Conservation (phyloP, 345 rosid species). For the Diplotaxis tenuifolia region DNA sequence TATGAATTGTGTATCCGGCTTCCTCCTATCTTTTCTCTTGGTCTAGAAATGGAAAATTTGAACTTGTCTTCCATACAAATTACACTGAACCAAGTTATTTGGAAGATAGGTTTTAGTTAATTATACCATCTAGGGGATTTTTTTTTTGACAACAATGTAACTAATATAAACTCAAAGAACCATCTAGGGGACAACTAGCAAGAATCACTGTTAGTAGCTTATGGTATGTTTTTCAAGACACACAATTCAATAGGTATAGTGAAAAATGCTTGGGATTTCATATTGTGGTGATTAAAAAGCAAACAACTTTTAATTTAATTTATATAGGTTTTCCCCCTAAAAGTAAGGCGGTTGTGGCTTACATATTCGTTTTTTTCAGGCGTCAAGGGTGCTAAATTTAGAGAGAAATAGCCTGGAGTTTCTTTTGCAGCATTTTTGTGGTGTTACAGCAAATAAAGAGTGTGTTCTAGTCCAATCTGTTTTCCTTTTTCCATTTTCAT, state of each 20-base stretch:
- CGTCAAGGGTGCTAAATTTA: slow-evolving; percentile 84
- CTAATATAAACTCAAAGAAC: no score
- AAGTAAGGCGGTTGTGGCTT: not conserved
- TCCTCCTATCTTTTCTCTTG: not conserved
- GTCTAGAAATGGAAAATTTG: not conserved
- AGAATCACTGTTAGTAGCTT: not conserved
- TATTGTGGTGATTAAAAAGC: not conserved
- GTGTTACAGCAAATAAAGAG: slow-evolving; percentile 92
- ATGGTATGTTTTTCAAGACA: not conserved
- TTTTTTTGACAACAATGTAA: no score
- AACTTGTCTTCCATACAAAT: not conserved
- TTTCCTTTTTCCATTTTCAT: not conserved
- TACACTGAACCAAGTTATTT: not conserved
- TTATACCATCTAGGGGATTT: not conserved
- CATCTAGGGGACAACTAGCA: not conserved
- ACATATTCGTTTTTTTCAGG: slow-evolving; percentile 45
- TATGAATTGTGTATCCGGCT: not conserved
- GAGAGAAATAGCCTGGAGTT: slow-evolving; percentile 92
- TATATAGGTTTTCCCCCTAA: not conserved
- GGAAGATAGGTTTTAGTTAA: not conserved
- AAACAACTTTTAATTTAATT: not conserved
- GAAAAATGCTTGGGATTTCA: slow-evolving; percentile 4
- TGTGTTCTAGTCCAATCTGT: slow-evolving; percentile 40
- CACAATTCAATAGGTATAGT: not conserved
- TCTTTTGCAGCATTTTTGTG: slow-evolving; percentile 81